Base-by-base conservation (phyloP, 1,139 yeast species). In the Lodderomyces elongisporus region DNA sequence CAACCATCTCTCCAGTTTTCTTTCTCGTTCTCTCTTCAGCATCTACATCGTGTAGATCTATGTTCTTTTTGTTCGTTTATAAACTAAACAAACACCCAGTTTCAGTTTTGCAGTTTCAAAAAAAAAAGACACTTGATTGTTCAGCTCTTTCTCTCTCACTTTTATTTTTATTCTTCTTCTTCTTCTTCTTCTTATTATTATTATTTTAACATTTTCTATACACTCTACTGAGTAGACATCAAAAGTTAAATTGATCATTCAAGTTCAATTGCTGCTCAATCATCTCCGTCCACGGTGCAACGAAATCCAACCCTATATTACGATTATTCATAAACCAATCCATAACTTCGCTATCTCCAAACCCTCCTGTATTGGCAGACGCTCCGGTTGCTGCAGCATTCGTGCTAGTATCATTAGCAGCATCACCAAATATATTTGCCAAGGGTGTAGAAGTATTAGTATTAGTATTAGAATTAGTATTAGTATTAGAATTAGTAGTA, bases 201-300 rank as follows among this genome's bases (percentile, higher is more conserved):
- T n/a, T n/a, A n/a, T n/a, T n/a, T n/a, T n/a, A n/a, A n/a, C n/a
- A n/a, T n/a, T n/a, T n/a, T n/a, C n/a, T n/a, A n/a, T n/a, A n/a
- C n/a, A n/a, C n/a, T n/a, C n/a, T n/a, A n/a, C n/a, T n/a, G n/a
- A n/a, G n/a, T n/a, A 20, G 10, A 8, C 22, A 20, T 17, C 15
- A 29, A 33, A 61, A 60, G 33, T 52, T 52, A 40, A 61, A 61
- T 31, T 56, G 62, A 27, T 59, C 67, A 35, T 60, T 61, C 9
- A 56, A 51, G 36, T 58, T 60, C 45, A 68, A 57, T 40, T 66
- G 73, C 43, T 79, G 85, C 51, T 85, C 95, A 34, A 85, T 74
- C 71, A 83, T 81, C 51, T 83, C 89, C 6, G 94, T 83, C 79
- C 93, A 81, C 3, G 93, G 93, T 28, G 84, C 95, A 23, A 85